Percentiles rank a stretch among this genome's conserved stretches.
phyloP scores from a whole-genome alignment of 2,329 filamentous ascomycete species.

The Paecilomyces dactylethromorphus region DNA sequence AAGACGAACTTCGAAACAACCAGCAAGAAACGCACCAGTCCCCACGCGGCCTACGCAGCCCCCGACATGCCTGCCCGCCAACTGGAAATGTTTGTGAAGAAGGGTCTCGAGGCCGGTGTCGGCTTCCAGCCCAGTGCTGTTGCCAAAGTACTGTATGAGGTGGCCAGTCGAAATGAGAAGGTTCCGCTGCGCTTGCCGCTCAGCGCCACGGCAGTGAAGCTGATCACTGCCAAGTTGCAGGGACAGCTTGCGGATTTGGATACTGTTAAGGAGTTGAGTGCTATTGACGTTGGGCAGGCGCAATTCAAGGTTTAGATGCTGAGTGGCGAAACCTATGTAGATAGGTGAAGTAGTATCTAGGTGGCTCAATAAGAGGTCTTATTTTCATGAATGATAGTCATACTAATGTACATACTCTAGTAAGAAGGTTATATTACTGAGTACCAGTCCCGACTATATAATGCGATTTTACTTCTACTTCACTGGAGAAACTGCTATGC shows the following conservation, averaged over 20 bases:
- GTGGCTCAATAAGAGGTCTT: no score
- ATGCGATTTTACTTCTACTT: no score
- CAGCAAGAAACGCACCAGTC: conserved; percentile 6
- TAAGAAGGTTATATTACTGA: no score
- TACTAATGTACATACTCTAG: no score
- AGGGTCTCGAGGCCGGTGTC: background rate
- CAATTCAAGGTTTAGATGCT: no score
- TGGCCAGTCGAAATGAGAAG: background rate
- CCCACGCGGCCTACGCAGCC: background rate
- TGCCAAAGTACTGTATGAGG: background rate
- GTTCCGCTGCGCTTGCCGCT: background rate
- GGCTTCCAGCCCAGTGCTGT: background rate
- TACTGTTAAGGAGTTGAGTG: background rate
- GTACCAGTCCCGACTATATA: no score
- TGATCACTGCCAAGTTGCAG: background rate
- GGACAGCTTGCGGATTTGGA: background rate
- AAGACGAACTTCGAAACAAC: conserved; percentile 37
- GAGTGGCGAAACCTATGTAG: no score
- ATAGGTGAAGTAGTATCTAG: no score
- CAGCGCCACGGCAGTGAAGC: background rate
- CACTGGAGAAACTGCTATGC: no score
- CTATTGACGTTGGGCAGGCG: background rate
- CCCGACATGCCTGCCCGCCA: background rate
- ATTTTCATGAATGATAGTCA: no score
- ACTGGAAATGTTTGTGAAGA: background rate